Evolutionary conservation across 2,329 filamentous ascomycete genomes (phyloP), one percentile per base, ranked within the genome.

Genomic region (Emmonsiellopsis sp.): DNA sequence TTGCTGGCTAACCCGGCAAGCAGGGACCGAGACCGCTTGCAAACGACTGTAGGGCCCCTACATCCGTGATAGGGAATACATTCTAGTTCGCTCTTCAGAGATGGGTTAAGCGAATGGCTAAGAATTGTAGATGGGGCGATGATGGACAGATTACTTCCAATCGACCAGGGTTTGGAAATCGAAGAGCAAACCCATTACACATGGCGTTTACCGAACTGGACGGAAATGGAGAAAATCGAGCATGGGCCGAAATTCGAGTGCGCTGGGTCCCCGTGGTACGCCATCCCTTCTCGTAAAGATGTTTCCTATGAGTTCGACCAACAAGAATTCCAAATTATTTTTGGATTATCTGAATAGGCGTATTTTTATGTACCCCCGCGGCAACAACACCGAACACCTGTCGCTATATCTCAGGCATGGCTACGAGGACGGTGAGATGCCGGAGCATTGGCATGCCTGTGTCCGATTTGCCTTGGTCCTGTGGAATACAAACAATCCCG

Each of bases 171-270:
- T 60, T 83, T 91, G 58, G 87, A 89, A 65, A 85, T 86, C 36
- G 79, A 92, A 58, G 85, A 85, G 52, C 88, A 95, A 67, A 78
- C 78, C 42, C 74, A 85, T 61, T 70, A 87, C 70, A 95, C 89
- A 63, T 98, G 93, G 93, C 83, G 87, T 33, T 88, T 98, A 57
- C 79, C 87, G 62, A 80, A 86, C 57, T 98, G 92, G 91, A 80
- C 86, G 59, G 78, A 74, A 39, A 72, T 94, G 61, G 76, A 79
- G 13, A 86, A 88, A 72, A 89, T 87, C 67, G 86, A 93, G 64
- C 90, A 94, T 74, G 89, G 93, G 2, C 93, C 93, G 2, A 69
- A 86, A 54, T 98, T 98, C 69, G 70, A 93, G 56, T 92, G 88
- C 58, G 91, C 85, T 49, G 91, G 87, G 49, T 85, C 83, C 66